Percentiles rank a stretch among this genome's conserved stretches.
Evolutionary conservation across 768 basidiomycete species (phyloP).

Genomic region (Paxillus involutus): DNA sequence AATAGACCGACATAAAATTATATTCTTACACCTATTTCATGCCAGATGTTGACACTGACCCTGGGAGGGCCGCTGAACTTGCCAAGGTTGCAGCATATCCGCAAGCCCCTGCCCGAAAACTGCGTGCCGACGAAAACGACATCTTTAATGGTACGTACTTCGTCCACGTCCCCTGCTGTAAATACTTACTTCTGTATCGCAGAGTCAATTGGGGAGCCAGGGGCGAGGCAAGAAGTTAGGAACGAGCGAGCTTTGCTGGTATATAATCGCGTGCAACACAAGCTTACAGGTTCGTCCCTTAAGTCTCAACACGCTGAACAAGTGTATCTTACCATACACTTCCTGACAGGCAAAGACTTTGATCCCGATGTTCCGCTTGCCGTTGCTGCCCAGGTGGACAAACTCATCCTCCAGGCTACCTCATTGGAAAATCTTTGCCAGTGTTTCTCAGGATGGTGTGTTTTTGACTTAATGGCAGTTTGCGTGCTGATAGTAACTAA

Average conservation of each 20-base stretch:
- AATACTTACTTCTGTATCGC: conserved; percentile 4
- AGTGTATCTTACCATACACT: conserved; percentile 1
- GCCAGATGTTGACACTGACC: conserved; percentile 45
- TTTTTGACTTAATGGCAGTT: neutral
- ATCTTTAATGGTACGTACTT: conserved; percentile 77
- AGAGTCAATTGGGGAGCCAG: conserved; percentile 50
- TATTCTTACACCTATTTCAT: neutral
- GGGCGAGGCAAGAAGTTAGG: conserved; percentile 78
- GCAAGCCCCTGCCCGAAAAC: conserved; percentile 76
- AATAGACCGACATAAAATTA: conserved; percentile 1
- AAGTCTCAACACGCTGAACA: neutral
- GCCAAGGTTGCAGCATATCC: conserved; percentile 69
- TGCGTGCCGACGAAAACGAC: conserved; percentile 90
- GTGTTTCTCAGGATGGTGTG: conserved; percentile 91
- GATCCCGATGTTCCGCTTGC: conserved; percentile 74
- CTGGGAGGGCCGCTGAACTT: conserved; percentile 59
- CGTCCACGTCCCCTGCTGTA: neutral
- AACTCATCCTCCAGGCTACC: conserved; percentile 90
- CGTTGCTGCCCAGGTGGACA: conserved; percentile 87
- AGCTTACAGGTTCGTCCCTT: conserved; percentile 73
- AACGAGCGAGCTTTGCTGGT: conserved; percentile 90
- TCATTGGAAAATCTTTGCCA: conserved; percentile 95
- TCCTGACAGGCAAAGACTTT: conserved; percentile 79
- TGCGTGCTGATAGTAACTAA: neutral
- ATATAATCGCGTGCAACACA: conserved; percentile 92